Evolutionary conservation across 108 stramenopile genomes (phyloP).

Genomic region (Nannochloropsis granulata): DNA sequence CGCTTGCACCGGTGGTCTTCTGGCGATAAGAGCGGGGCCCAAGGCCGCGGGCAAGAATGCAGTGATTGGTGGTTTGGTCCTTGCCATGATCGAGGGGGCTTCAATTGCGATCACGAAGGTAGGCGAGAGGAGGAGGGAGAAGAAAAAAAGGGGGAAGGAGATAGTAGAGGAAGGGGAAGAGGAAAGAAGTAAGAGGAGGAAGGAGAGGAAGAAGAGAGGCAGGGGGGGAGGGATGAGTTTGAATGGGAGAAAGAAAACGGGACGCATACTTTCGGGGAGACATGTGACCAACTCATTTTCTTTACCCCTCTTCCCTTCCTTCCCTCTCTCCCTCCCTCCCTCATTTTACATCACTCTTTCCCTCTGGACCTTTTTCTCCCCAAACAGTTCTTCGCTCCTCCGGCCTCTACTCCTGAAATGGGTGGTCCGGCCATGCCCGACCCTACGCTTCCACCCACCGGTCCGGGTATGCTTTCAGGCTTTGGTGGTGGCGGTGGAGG

Average conservation of each 20-base stretch:
- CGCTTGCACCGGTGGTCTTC: constrained; percentile 79
- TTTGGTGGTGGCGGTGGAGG: background rate
- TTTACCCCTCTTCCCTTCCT: too few relatives aligned
- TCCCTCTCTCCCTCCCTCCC: too few relatives aligned
- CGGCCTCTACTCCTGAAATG: background rate
- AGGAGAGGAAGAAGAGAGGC: too few relatives aligned
- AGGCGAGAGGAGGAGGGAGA: background rate
- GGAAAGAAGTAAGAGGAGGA: too few relatives aligned
- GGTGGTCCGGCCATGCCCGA: background rate
- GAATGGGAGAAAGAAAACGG: too few relatives aligned
- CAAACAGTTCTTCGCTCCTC: background rate
- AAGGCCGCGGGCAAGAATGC: constrained; percentile 83
- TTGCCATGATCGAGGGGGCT: constrained; percentile 94
- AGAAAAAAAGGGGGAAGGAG: too few relatives aligned
- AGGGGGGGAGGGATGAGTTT: too few relatives aligned
- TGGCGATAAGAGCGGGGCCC: constrained; percentile 88
- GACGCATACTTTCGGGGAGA: too few relatives aligned
- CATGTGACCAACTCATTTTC: too few relatives aligned
- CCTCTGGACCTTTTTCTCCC: background rate
- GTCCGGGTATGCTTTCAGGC: background rate
- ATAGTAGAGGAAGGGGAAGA: too few relatives aligned
- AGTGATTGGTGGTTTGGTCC: constrained; percentile 73
- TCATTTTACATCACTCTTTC: too few relatives aligned
- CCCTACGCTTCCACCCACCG: background rate
- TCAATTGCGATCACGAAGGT: constrained; percentile 51